Percentiles rank a stretch among this genome's conserved stretches.
phyloP scores from a whole-genome alignment of 768 basidiomycete species.

The Trametes maxima region DNA sequence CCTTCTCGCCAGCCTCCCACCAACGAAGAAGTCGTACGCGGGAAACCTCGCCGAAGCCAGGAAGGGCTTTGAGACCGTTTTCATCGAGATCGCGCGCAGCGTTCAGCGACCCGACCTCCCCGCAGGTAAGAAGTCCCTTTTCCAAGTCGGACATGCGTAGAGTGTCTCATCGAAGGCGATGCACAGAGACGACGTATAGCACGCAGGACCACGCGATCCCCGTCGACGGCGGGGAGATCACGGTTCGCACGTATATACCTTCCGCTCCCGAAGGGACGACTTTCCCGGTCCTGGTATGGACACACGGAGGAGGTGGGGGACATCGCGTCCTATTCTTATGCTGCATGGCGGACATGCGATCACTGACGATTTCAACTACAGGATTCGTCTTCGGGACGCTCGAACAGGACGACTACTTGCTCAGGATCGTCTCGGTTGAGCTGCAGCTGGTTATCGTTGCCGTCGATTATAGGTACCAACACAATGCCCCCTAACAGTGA shows the following conservation, averaged over 20 bases:
- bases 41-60: neutral
- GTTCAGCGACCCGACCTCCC: neutral
- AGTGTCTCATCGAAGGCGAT: too few relatives aligned
- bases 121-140: neutral
- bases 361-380: neutral
- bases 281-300: neutral
- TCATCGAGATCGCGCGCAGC: neutral
- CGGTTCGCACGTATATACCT: neutral
- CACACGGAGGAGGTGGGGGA: neutral
- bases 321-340: neutral
- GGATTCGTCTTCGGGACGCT: constrained; percentile 29
- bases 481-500: too few relatives aligned
- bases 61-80: neutral
- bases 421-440: constrained; percentile 24
- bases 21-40: neutral
- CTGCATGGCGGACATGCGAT: too few relatives aligned
- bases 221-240: constrained; percentile 1
- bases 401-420: constrained; percentile 24
- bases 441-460: constrained; percentile 24
- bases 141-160: neutral
- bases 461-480: constrained; percentile 16
- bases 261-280: neutral
- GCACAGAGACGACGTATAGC: neutral
- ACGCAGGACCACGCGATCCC: neutral
- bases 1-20: neutral